Base-by-base conservation (phyloP, 2,329 filamentous ascomycete species). In the Ceratocystis destructans region DNA sequence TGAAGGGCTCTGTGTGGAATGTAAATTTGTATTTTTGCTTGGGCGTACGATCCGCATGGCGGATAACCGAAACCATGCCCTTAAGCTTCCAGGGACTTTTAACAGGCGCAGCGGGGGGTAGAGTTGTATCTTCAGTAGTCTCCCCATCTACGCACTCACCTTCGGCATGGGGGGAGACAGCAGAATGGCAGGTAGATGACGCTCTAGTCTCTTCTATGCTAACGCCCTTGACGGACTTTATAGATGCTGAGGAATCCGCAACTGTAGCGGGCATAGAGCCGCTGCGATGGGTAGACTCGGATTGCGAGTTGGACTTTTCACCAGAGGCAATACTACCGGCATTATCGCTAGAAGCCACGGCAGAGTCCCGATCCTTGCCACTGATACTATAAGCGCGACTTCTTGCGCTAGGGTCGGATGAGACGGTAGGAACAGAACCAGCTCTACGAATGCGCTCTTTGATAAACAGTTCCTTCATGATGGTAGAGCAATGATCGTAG, bases 1-100 rank as follows among this genome's bases (percentile, higher is more conserved):
- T 92, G 72, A 99, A 99, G 0, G 94, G 94, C 69, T 92, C 90
- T 0, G 91, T 96, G 73, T 99, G 94, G 72, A 99, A 97, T 0
- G 94, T 99, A 72, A 97, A 99, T 74, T 99, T 99, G 80, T 96
- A 96, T 74, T 99, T 99, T 72, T 99, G 94, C 77, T 99, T 99
- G 1, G 94, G 94, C 1, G 94, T 99, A 66, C 94, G 87, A 77
- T 99, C 94, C 2, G 95, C 95, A 75, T 99, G 94, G 33, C 94
- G 86, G 70, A 99, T 91, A 17, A 99, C 94, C 1, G 92, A 93
- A 0, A 99, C 93, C 77, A 99, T 92, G 12, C 94, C 94, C 77
- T 99, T 99, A 64, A 99, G 79, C 75, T 96, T 97, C 94, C 94
- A 99, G 10, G 94, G 90, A 72, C 96, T 91, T 72, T 96, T 96